Percentiles rank a stretch among this genome's conserved stretches.
Conservation (phyloP, 805 yeast genomes). For the Sugiyamaella boreocaroliniensis region DNA sequence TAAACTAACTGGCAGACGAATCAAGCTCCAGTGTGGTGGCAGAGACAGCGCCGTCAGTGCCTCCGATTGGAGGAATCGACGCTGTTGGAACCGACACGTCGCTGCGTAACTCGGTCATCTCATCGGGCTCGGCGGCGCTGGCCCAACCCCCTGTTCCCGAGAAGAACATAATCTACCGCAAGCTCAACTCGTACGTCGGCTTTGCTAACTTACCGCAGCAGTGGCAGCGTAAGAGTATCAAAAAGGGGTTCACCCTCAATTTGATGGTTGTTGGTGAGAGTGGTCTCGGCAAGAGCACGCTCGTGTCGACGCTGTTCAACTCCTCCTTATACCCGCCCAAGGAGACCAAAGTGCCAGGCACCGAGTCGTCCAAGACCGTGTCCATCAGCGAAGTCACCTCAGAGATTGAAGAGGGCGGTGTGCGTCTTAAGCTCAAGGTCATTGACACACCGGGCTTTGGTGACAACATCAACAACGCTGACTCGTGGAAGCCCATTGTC, state of each 20-base stretch:
- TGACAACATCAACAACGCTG: slow-evolving; percentile 72
- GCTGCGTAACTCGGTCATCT: slow-evolving; percentile 13
- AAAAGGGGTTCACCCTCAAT: slow-evolving; percentile 84
- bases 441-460: slow-evolving; percentile 94
- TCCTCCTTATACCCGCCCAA: slow-evolving; percentile 46
- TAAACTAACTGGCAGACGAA: neutral
- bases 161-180: slow-evolving; percentile 36
- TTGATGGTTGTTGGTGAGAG: slow-evolving; percentile 77
- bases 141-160: slow-evolving; percentile 10
- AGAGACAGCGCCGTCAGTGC: neutral
- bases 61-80: neutral
- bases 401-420: slow-evolving; percentile 90
- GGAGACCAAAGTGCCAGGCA: slow-evolving; percentile 36
- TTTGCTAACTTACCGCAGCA: slow-evolving; percentile 97
- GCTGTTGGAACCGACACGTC: slow-evolving; percentile 10
- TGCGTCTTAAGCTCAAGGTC: slow-evolving; percentile 73
- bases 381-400: slow-evolving; percentile 54
- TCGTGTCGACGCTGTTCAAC: slow-evolving; percentile 84
- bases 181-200: slow-evolving; percentile 88
- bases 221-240: slow-evolving; percentile 92
- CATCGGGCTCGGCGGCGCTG: slow-evolving; percentile 4
- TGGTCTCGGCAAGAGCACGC: slow-evolving; percentile 89
- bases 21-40: neutral
- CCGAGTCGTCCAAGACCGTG: slow-evolving; percentile 42
- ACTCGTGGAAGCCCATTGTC: slow-evolving; percentile 84